Evolutionary conservation across 495 filamentous ascomycete genomes (phyloP), one percentile per base, ranked within the genome.

Genomic region (Cercophora samala): DNA sequence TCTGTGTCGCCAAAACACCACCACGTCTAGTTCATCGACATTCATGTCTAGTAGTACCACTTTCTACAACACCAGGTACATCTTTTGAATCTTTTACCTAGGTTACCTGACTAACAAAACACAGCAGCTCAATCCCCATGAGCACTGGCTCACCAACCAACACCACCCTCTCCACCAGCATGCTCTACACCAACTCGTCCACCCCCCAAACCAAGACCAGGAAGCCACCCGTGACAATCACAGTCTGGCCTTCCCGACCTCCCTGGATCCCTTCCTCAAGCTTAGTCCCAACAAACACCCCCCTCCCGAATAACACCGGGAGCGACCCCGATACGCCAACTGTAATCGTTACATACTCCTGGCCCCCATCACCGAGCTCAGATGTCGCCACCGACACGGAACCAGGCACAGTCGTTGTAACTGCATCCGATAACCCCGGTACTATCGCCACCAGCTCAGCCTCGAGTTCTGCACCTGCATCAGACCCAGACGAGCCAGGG

Each of bases 1-100:
- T 21, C 21, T 72, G 8, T 77, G 78, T 51, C 70, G 66, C 9
- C 56, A 68, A 46, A 65, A 67, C 24, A 67, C 59, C 24, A 67
- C 59, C n/a, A 68, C 62, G n/a, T 64, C 67, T 17, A 65, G 65
- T 21, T 61, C 64, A 37, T 42, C 26, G 4, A 37, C n/a, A 4
- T 37, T 3, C 1, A 60, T 62, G 4, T 46, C 54, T 15, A 75
- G 70, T 55, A 68, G 62, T 5, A 65, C 66, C 2, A 4, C n/a
- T 18, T 68, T 58, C 15, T 26, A 56, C n/a, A 75, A 68, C 58
- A 69, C 72, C 1, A 70, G 70, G 72, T 74, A 23, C 60, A 66
- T 59, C 22, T 5, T 25, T 8, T 18, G n/a, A n/a, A 29, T 25
- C 5, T 13, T 21, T 56, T 24, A 3, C 6, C 21, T 9, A 1